A percentile compares a stretch with the other conserved stretches of the same genome.
Evolutionary conservation across 1,284 basidiomycete genomes (phyloP).

Genomic region (Binderoboletus segoi): DNA sequence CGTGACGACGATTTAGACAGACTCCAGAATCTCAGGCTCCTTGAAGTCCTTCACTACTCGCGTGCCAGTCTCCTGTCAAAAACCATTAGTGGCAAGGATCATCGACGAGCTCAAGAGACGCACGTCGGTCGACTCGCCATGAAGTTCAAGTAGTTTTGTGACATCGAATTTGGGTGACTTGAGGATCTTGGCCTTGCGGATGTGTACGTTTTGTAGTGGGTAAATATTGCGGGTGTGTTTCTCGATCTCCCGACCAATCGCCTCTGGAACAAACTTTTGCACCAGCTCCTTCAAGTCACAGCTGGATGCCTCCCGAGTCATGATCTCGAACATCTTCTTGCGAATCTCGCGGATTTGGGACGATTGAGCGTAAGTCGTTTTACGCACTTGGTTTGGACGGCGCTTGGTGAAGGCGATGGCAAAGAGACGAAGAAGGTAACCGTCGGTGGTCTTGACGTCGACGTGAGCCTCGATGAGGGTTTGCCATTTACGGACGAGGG

Average conservation of each 20-base stretch:
- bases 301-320: constrained; percentile 93
- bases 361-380: constrained; percentile 98
- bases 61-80: constrained; percentile 80
- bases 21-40: constrained; percentile 86
- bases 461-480: constrained; percentile 98
- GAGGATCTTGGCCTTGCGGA: constrained; percentile 97
- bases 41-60: constrained; percentile 90
- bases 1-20: constrained; percentile 61
- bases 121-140: constrained; percentile 92
- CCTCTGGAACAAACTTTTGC: constrained; percentile 99
- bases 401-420: constrained; percentile 99
- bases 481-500: constrained; percentile 99
- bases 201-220: constrained; percentile 97
- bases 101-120: constrained; percentile 31
- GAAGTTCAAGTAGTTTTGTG: constrained; percentile 93
- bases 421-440: constrained; percentile 98
- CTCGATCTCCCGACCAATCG: constrained; percentile 99
- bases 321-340: constrained; percentile 99
- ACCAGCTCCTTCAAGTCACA: constrained; percentile 98
- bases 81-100: constrained; percentile 13
- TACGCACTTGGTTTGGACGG: constrained; percentile 95
- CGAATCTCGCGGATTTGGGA: constrained; percentile 97
- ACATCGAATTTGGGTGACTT: constrained; percentile 98
- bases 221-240: constrained; percentile 97
- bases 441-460: constrained; percentile 99